Percentiles rank a stretch among this genome's conserved stretches.
These are phyloP conservation scores for Globisporangium spinosum DNA, from an alignment of 352 stramenopile species.

Conservation along the genomic window DNA sequence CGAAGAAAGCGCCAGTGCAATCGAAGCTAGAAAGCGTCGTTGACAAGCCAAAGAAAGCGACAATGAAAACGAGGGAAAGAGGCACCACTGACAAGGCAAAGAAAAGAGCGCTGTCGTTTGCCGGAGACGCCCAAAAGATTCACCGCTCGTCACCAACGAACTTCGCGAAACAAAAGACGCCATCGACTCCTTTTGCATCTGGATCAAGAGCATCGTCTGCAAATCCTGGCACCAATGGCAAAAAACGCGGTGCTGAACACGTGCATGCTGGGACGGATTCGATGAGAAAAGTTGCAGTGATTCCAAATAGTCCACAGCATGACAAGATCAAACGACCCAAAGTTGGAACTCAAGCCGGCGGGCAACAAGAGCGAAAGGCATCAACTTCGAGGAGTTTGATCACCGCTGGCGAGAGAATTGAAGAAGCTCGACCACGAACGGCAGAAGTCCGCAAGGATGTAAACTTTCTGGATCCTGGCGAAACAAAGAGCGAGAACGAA, in stretches of 20 bases:
- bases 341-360: background rate
- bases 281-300: background rate
- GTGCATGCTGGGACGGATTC: background rate
- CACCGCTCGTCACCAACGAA: background rate
- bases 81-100: background rate
- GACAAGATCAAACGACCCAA: background rate
- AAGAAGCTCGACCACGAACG: background rate
- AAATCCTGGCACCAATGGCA: background rate
- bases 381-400: background rate
- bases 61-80: background rate
- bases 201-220: background rate
- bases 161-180: background rate
- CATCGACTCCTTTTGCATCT: background rate
- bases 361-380: background rate
- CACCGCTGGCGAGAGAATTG: background rate
- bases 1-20: background rate
- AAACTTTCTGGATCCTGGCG: background rate
- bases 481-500: background rate
- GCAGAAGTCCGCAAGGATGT: background rate
- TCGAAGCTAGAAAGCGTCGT: background rate
- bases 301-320: background rate
- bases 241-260: background rate
- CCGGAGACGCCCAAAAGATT: background rate
- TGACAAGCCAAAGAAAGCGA: background rate
- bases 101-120: slow-evolving; percentile 1